phyloP scores from a whole-genome alignment of 164 flowering plant genomes.

The Magnolia sinica region DNA sequence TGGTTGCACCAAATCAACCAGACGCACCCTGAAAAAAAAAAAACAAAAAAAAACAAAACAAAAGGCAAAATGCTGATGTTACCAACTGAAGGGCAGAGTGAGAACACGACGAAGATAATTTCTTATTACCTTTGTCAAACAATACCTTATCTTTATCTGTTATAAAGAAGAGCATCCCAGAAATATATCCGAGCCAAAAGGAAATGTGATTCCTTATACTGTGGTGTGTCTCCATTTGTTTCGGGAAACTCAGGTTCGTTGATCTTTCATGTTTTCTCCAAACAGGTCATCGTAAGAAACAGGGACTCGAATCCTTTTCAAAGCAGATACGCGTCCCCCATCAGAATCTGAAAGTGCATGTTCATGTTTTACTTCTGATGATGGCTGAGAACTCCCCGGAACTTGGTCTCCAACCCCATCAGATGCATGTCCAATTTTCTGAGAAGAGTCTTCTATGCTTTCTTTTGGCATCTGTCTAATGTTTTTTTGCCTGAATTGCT shows the following conservation, averaged over 20 bases:
- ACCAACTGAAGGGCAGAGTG: too few relatives aligned
- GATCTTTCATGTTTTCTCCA: conserved; percentile 33
- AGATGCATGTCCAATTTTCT: conserved; percentile 6
- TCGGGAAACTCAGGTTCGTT: conserved; percentile 16
- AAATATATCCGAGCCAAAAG: too few relatives aligned
- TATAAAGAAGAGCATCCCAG: too few relatives aligned
- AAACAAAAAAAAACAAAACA: too few relatives aligned
- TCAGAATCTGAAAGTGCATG: conserved; percentile 10
- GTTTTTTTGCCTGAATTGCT: conserved; percentile 59
- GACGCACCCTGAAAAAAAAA: too few relatives aligned
- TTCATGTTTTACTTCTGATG: conserved; percentile 18
- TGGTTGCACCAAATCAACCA: too few relatives aligned
- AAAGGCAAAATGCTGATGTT: too few relatives aligned
- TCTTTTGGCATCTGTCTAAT: conserved; percentile 18
- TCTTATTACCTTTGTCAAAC: too few relatives aligned
- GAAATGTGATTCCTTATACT: neutral
- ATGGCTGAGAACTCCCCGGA: conserved; percentile 18
- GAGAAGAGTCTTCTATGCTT: conserved; percentile 15
- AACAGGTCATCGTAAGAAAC: conserved; percentile 65
- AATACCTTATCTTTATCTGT: too few relatives aligned
- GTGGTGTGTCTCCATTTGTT: neutral
- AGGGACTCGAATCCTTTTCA: conserved; percentile 65
- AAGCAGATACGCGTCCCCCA: conserved; percentile 41
- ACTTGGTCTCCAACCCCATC: conserved; percentile 14
- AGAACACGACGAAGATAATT: too few relatives aligned